Evolutionary conservation across 352 stramenopile genomes (phyloP).

Genomic region (Phytophthora rubi): DNA sequence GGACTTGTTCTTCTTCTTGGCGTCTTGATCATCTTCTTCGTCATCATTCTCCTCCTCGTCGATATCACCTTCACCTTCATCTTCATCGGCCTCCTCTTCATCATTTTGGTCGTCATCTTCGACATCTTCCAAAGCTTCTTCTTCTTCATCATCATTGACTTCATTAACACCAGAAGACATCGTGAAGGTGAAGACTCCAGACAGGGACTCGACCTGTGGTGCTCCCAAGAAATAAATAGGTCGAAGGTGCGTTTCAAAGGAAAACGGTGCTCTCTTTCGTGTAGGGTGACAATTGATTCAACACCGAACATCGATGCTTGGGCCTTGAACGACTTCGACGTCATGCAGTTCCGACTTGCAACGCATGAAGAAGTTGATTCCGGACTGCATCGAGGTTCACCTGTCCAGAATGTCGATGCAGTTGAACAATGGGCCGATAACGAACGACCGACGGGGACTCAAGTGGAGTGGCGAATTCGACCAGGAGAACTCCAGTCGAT

Average conservation of each 20-base stretch:
- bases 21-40: conserved; percentile 28
- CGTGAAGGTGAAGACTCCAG: not conserved
- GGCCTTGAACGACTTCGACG: conserved; percentile 5
- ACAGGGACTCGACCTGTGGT: not conserved
- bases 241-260: conserved; percentile 28
- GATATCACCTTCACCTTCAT: conserved; percentile 21
- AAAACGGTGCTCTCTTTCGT: conserved; percentile 8
- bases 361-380: conserved; percentile 7
- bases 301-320: conserved; percentile 15
- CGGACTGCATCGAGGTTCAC: not conserved
- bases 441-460: not conserved
- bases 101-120: conserved; percentile 10
- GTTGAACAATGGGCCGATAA: conserved; percentile 14
- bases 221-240: conserved; percentile 33
- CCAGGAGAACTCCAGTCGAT: conserved; percentile 37
- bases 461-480: conserved; percentile 25
- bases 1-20: conserved; percentile 18
- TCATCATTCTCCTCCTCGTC: conserved; percentile 26
- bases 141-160: conserved; percentile 28
- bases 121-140: conserved; percentile 23
- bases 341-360: conserved; percentile 31
- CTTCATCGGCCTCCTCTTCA: conserved; percentile 18
- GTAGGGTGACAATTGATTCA: not conserved
- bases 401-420: not conserved
- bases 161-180: conserved; percentile 17